Conservation (phyloP, 305 asterid species). For the Ruellia speciosa region DNA sequence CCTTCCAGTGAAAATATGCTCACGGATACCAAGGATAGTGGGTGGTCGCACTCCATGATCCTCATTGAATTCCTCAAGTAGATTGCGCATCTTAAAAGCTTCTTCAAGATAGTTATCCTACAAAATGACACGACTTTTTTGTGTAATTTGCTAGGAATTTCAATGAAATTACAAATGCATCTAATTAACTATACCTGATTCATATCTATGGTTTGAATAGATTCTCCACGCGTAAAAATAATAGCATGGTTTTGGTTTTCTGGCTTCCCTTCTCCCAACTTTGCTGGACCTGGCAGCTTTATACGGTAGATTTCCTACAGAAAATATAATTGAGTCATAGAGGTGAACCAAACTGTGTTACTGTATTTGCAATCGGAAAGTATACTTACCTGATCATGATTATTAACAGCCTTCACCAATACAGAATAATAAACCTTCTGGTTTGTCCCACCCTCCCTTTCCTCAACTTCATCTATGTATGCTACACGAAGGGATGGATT, state of each 20-base stretch:
- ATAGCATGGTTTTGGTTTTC: conserved; percentile 99
- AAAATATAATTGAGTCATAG: conserved; percentile 26
- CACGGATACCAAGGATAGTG: conserved; percentile 94
- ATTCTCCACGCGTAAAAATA: conserved; percentile 87
- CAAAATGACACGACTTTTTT: conserved; percentile 23
- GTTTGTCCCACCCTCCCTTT: conserved; percentile 74
- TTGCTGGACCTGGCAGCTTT: conserved; percentile 91
- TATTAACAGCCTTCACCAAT: conserved; percentile 88
- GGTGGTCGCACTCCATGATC: conserved; percentile 98
- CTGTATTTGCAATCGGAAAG: conserved; percentile 8
- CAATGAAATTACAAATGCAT: conserved; percentile 6
- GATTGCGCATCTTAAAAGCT: conserved; percentile 98
- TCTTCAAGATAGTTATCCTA: conserved; percentile 98
- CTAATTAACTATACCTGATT: conserved; percentile 59
- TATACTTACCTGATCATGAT: conserved; percentile 87
- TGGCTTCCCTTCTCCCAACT: conserved; percentile 97
- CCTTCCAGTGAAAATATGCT: conserved; percentile 99
- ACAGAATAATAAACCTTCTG: conserved; percentile 88
- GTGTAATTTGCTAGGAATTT: conserved; percentile 3
- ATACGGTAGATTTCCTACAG: conserved; percentile 93
- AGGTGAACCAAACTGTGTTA: conserved; percentile 12
- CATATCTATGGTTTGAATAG: conserved; percentile 99
- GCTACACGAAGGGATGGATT: conserved; percentile 99
- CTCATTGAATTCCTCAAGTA: conserved; percentile 93
- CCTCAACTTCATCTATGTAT: conserved; percentile 95